Evolutionary conservation across 176 grass and related monocot genomes (phyloP), one percentile per base, ranked within the genome.

Genomic region (Themeda triandra): DNA sequence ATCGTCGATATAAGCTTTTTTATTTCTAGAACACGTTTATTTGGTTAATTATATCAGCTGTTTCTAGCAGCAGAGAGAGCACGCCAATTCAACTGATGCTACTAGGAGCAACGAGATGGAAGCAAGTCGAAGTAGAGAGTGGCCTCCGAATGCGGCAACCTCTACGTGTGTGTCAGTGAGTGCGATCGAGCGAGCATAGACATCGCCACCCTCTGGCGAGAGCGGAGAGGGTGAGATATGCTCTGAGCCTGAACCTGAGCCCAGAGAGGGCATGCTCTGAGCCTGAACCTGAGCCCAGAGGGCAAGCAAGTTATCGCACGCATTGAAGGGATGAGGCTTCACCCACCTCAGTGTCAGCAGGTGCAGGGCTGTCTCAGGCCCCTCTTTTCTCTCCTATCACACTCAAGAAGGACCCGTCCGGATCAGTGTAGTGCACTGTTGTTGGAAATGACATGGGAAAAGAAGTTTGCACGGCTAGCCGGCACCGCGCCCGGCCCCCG

Each of bases 361-460:
- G 69, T 46, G 29, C n/a, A 23, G n/a, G n/a, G n/a, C n/a, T n/a
- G n/a, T n/a, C n/a, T n/a, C n/a, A n/a, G n/a, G n/a, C n/a, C 25
- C 5, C 51, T 70, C 63, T 84, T 84, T 29, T 84, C 70, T 84
- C 63, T 87, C 69, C 39, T 81, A 85, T 87, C 89, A 84, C 85
- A 80, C 76, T 91, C 89, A 84, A n/a, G 70, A 75, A 86, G 83
- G 80, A 87, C 85, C 60, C 62, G 84, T 79, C 59, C 80, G 74
- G 75, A 69, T 60, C 76, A 80, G 75, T 39, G 68, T 60, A 51
- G 39, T 37, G 63, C 25, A 76, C 89, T 80, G 81, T 41, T 63
- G 69, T 3, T 28, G 81, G 76, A 84, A 65, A 79, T 63, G 89
- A 91, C 89, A 87, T 62, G 48, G 75, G 63, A 39, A 84, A 87